Percentiles rank a stretch among this genome's conserved stretches.
Evolutionary conservation across 768 basidiomycete genomes (phyloP).

Genomic region (Russula sp.): DNA sequence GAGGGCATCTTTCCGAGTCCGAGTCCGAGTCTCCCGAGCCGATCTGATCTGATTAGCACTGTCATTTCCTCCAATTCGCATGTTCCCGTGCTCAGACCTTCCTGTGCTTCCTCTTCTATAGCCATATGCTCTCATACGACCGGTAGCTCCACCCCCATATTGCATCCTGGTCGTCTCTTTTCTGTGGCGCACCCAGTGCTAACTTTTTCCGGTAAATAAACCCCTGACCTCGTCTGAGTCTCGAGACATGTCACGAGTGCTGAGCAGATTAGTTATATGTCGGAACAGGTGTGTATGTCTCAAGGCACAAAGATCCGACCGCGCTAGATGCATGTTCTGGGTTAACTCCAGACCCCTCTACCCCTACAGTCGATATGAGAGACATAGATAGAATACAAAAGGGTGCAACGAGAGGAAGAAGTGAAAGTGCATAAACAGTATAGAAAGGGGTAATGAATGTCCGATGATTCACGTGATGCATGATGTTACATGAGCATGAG

Average conservation of each 20-base stretch:
- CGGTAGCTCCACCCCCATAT: not conserved
- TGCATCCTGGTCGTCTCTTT: not conserved
- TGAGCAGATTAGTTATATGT: not conserved
- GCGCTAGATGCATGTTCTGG: constrained; percentile 1
- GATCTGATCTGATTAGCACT: constrained; percentile 16
- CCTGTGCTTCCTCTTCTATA: constrained; percentile 11
- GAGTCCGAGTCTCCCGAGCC: not conserved
- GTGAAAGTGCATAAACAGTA: constrained; percentile 9
- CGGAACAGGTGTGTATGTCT: constrained; percentile 4
- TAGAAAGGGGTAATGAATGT: constrained; percentile 14
- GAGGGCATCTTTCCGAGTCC: not conserved
- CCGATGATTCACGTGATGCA: constrained; percentile 4
- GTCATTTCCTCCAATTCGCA: constrained; percentile 1
- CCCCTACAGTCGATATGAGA: not conserved
- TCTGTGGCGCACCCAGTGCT: constrained; percentile 15
- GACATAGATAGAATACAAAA: constrained; percentile 20
- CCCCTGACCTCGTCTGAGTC: constrained; percentile 16
- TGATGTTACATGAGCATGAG: constrained; percentile 3
- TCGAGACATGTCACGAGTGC: constrained; percentile 16
- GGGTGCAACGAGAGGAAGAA: not conserved
- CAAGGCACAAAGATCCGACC: constrained; percentile 13
- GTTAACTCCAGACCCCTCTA: constrained; percentile 11
- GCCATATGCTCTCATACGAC: constrained; percentile 7
- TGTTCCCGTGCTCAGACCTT: constrained; percentile 2
- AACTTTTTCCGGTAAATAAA: not conserved